These are phyloP conservation scores for Citrullus amarus DNA, from an alignment of 306 rosid genomes.

Conservation along the genomic window DNA sequence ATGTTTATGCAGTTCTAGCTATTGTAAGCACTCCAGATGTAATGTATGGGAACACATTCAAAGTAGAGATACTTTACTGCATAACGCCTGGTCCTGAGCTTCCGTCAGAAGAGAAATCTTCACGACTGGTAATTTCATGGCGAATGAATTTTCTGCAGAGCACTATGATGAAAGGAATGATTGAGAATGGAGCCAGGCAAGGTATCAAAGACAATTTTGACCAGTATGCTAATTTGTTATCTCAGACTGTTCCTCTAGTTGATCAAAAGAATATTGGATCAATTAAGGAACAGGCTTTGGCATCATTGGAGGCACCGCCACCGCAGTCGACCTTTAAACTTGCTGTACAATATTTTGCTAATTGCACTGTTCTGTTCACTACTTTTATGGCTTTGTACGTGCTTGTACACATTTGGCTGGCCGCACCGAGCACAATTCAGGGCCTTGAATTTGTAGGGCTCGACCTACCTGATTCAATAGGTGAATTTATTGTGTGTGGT, in stretches of 20 bases:
- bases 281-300: constrained; percentile 71
- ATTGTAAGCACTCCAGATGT: constrained; percentile 77
- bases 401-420: constrained; percentile 71
- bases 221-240: constrained; percentile 53
- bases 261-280: constrained; percentile 74
- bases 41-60: constrained; percentile 74
- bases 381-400: constrained; percentile 60
- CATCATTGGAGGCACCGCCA: constrained; percentile 55
- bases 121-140: constrained; percentile 82
- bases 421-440: constrained; percentile 59
- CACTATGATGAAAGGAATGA: constrained; percentile 98
- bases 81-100: constrained; percentile 86
- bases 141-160: constrained; percentile 74
- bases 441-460: constrained; percentile 94
- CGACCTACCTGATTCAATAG: constrained; percentile 91
- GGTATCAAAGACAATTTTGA: constrained; percentile 84
- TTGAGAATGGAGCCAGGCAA: constrained; percentile 83
- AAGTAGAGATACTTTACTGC: constrained; percentile 57
- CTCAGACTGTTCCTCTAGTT: constrained; percentile 56
- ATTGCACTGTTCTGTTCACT: constrained; percentile 54
- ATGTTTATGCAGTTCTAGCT: constrained; percentile 52
- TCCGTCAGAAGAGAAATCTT: constrained; percentile 56
- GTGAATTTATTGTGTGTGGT: constrained; percentile 73
- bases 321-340: constrained; percentile 65
- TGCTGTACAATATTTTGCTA: constrained; percentile 70